phyloP scores from a whole-genome alignment of 495 filamentous ascomycete species.

The Aspergillus sclerotiicarbonarius region DNA sequence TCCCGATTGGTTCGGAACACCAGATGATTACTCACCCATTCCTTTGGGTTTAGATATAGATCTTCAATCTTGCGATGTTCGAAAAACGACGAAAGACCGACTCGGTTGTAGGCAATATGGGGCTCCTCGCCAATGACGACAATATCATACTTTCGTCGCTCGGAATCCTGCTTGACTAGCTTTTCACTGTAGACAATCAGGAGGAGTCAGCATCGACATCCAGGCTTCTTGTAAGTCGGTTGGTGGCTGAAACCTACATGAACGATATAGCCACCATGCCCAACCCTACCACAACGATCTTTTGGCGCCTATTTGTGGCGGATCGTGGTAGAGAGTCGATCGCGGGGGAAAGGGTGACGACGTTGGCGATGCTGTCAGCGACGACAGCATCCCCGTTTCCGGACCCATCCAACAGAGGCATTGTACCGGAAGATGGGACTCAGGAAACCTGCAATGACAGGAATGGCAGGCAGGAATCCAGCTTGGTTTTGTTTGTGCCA shows the following conservation, averaged over 20 bases:
- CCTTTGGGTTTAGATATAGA: conserved; percentile 81
- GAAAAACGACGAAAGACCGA: conserved; percentile 93
- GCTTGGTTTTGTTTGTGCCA: not conserved
- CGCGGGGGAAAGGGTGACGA: conserved; percentile 2
- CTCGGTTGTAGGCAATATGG: conserved; percentile 92
- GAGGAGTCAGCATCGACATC: not conserved
- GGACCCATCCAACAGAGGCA: conserved; percentile 38
- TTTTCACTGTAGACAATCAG: conserved; percentile 63
- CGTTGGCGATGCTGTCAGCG: conserved; percentile 21
- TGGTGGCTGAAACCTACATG: conserved; percentile 59
- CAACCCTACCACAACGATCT: conserved; percentile 82
- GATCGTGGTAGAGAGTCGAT: conserved; percentile 6
- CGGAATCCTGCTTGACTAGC: conserved; percentile 79
- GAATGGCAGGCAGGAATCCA: not conserved
- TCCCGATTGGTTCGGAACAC: not conserved
- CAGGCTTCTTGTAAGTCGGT: not conserved
- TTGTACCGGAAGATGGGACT: conserved; percentile 12
- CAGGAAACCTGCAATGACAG: not conserved
- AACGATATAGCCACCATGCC: conserved; percentile 96
- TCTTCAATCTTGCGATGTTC: conserved; percentile 87
- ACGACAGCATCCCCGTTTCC: conserved; percentile 30
- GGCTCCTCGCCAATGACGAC: conserved; percentile 90
- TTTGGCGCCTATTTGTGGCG: conserved; percentile 48
- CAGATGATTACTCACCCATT: conserved; percentile 67
- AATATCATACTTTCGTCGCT: conserved; percentile 75